Conservation (phyloP, 140 eudicot genomes). For the Erigeron philadelphicus region DNA sequence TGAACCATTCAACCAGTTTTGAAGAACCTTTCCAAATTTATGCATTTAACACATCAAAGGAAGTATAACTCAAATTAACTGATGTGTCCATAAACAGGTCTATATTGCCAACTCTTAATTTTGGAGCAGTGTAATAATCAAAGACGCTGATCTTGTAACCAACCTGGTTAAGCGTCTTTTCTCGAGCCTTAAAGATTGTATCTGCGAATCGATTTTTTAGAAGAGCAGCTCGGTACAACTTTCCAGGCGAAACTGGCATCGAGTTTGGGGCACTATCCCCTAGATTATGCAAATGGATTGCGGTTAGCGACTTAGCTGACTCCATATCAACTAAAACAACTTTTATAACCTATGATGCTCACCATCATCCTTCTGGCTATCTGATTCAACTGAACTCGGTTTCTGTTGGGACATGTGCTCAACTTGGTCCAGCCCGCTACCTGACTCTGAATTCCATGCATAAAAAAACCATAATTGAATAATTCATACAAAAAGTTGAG, state of each 20-base stretch:
- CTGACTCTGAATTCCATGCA: conserved; percentile 45
- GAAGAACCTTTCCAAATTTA: not conserved
- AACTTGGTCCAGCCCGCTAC: conserved; percentile 63
- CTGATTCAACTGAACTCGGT: conserved; percentile 59
- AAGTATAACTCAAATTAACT: not conserved
- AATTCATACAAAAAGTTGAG: not conserved
- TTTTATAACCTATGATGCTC: conserved; percentile 30
- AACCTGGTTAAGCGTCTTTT: conserved; percentile 71
- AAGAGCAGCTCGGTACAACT: conserved; percentile 70
- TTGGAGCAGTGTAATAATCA: not conserved
- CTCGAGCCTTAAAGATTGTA: conserved; percentile 77
- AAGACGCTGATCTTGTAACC: conserved; percentile 15
- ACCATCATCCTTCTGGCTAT: conserved; percentile 62
- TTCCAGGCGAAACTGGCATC: conserved; percentile 64
- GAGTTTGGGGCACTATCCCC: conserved; percentile 64
- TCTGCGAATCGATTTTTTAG: conserved; percentile 64
- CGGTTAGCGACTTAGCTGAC: conserved; percentile 10
- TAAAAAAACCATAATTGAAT: conserved; percentile 9
- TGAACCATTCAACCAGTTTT: not conserved
- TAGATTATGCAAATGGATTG: conserved; percentile 20
- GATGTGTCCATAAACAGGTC: not conserved
- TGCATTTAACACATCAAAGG: not conserved
- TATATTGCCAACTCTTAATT: not conserved
- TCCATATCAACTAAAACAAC: conserved; percentile 3
- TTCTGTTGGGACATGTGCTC: conserved; percentile 56